Base-by-base conservation (phyloP, 23 red algal genomes). In the Agarophyton chilense region DNA sequence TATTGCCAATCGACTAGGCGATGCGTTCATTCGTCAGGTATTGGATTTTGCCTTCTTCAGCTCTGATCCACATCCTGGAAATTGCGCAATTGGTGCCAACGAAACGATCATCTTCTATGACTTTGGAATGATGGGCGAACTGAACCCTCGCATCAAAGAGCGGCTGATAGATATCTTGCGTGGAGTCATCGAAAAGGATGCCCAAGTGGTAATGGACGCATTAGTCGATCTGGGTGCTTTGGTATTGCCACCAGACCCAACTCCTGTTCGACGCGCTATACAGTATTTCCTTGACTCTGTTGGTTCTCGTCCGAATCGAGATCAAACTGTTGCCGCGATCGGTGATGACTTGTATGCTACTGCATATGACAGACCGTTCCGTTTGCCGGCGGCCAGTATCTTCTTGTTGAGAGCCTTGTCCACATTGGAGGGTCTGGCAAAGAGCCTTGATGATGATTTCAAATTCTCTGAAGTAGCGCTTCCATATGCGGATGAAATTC, bases 21-120 rank as follows among this genome's bases (percentile, higher is more conserved):
- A 80, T 57, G 81, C 82, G 18, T 93, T 93, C 54, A 91, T 96
- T 33, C 74, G 68, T 24, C 92, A 98, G 46, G 84, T 98, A 26
- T 58, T 98, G n/a, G 92, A 92, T 41, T 86, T 67, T 64, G 96
- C 88, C 7, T 95, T 95, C 71, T 98, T 98, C 78, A 93, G 91
- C 60, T 90, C 92, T 34, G 96, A 98, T 58, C 92, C 92, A 12
- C 96, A 98, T 82, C 86, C 92, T 0, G 96, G 96, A 19, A 98
- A 98, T 53, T 79, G 83, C 63, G 82, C 92, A 0, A 86, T 98
- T 26, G 96, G 87, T 6, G 88, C 94, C 17, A 85, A 91, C 39
- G 94, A 96, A 52, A 76, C 75, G 6, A 87, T 92, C 0, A 88
- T 83, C 52, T 83, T 91, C 72, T 96, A 96, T 55, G 94, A 96